Percentiles rank a stretch among this genome's conserved stretches.
Conservation (phyloP, 2,329 filamentous ascomycete species). For the Epichloe glyceriae region DNA sequence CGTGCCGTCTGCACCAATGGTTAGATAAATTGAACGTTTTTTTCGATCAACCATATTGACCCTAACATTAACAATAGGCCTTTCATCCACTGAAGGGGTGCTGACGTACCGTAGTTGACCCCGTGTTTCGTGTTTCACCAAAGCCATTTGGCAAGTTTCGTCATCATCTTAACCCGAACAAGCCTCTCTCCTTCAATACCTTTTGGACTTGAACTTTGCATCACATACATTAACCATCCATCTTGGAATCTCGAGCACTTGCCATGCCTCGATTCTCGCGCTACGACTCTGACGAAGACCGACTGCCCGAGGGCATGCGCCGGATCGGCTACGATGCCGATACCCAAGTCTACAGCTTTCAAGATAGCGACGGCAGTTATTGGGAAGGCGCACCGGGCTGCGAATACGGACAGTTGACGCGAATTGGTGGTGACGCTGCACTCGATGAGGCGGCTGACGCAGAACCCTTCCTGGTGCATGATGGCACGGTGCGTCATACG, state of each 20-base stretch:
- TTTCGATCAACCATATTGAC: no score
- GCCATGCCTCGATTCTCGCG: slow-evolving; percentile 29
- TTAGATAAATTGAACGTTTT: no score
- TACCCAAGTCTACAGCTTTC: slow-evolving; percentile 38
- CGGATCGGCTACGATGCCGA: slow-evolving; percentile 45
- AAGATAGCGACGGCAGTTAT: slow-evolving; percentile 31
- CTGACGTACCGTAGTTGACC: no score
- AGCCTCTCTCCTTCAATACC: no score
- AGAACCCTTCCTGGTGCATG: slow-evolving; percentile 18
- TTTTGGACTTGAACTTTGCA: no score
- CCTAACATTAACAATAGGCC: no score
- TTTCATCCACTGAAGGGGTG: no score
- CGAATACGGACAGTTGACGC: slow-evolving; percentile 34
- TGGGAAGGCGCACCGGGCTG: slow-evolving; percentile 38
- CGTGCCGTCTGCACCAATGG: no score
- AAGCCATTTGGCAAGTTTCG: no score
- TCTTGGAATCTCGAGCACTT: background rate
- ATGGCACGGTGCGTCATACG: slow-evolving; percentile 14
- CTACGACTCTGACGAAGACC: slow-evolving; percentile 35
- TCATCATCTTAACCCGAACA: no score
- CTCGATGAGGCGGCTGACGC: slow-evolving; percentile 15
- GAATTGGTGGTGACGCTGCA: slow-evolving; percentile 21
- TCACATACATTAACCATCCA: no score
- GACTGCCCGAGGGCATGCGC: slow-evolving; percentile 41
- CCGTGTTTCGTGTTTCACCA: no score